phyloP scores from a whole-genome alignment of 208 protist genomes.

The Acanthamoeba triangularis region DNA sequence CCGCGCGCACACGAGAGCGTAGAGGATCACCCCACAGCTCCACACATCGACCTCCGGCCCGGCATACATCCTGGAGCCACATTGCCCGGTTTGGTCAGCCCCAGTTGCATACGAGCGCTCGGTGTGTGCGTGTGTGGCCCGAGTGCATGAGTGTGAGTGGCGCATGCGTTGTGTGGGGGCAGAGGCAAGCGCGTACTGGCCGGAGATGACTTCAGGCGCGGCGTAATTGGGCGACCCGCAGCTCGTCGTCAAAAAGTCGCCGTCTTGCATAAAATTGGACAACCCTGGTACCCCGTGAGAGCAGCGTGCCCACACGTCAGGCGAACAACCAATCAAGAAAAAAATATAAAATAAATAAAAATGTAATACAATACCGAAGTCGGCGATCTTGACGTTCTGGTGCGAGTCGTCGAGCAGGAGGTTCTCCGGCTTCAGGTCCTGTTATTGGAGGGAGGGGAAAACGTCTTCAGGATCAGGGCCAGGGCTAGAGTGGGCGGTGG shows the following conservation, averaged over 20 bases:
- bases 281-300: constrained; percentile 80
- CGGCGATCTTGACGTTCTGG: constrained; percentile 94
- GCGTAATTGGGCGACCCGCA: constrained; percentile 96
- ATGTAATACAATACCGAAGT: no score
- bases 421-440: constrained; percentile 95
- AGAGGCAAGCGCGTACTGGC: constrained; percentile 78
- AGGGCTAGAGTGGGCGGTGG: no score
- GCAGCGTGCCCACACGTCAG: no score
- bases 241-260: constrained; percentile 93
- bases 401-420: constrained; percentile 90
- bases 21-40: constrained; percentile 93
- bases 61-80: constrained; percentile 90
- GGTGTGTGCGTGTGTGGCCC: no score
- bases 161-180: not conserved
- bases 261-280: constrained; percentile 93
- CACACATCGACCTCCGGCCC: constrained; percentile 94
- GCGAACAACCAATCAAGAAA: no score
- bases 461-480: not conserved
- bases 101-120: not conserved
- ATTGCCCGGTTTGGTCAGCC: not conserved
- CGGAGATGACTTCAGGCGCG: constrained; percentile 94
- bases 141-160: not conserved
- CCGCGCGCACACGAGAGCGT: constrained; percentile 93
- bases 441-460: not conserved
- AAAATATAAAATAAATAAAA: no score